phyloP scores from a whole-genome alignment of 2,329 filamentous ascomycete species.

The Teratosphaeria epicoccoides region DNA sequence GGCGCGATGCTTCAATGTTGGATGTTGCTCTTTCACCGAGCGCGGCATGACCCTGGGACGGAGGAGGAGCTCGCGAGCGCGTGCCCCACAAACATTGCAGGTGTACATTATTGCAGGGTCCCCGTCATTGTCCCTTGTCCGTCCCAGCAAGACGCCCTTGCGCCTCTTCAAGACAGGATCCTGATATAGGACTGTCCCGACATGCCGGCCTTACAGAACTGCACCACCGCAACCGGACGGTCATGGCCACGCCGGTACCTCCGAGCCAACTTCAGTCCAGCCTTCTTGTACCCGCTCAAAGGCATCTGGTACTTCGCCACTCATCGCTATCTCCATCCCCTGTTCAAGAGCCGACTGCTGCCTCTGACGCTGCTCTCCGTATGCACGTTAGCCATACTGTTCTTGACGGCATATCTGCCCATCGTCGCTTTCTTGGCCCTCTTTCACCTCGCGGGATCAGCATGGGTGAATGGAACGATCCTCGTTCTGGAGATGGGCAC shows the following conservation, averaged over 20 bases:
- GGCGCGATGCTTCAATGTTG: neutral
- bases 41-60: neutral
- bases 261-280: constrained; percentile 24
- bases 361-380: constrained; percentile 73
- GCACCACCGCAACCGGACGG: neutral
- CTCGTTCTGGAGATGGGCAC: constrained; percentile 63
- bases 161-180: neutral
- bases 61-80: neutral
- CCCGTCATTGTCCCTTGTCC: too few relatives aligned
- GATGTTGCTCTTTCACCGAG: neutral
- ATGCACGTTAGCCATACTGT: constrained; percentile 75
- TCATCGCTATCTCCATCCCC: constrained; percentile 70
- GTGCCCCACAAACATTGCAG: neutral
- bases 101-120: neutral
- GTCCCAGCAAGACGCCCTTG: too few relatives aligned
- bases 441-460: constrained; percentile 62
- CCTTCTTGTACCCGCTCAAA: constrained; percentile 26
- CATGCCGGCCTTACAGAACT: neutral
- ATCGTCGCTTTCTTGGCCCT: constrained; percentile 81
- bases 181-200: neutral
- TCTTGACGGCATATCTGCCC: constrained; percentile 77
- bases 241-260: constrained; percentile 12
- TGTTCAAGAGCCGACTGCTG: constrained; percentile 66
- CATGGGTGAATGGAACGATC: constrained; percentile 83
- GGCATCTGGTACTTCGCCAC: constrained; percentile 74